These are phyloP conservation scores for Gaertneriomyces sp. DNA, from an alignment of 192 early-diverging fungal species.

Conservation along the genomic window DNA sequence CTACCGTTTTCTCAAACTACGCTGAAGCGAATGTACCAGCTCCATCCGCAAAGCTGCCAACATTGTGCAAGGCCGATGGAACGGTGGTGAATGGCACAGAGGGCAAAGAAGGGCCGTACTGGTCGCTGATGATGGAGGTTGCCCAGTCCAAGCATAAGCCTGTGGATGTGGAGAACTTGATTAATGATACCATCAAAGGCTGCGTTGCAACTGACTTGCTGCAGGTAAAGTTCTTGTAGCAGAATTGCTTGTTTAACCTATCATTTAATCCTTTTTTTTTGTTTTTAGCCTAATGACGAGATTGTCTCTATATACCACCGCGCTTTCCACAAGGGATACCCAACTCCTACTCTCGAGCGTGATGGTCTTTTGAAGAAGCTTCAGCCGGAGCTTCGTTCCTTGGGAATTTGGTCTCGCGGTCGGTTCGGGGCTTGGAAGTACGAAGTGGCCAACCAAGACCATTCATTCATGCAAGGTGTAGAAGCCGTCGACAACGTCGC, in stretches of 20 bases:
- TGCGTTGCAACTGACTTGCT: conserved; percentile 31
- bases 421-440: conserved; percentile 41
- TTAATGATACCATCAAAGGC: conserved; percentile 35
- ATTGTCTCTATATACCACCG: conserved; percentile 36
- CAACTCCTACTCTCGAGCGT: conserved; percentile 32
- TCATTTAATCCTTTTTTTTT: conserved; percentile 1
- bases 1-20: conserved; percentile 42
- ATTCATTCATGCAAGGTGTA: conserved; percentile 39
- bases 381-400: conserved; percentile 23
- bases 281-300: conserved; percentile 26
- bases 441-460: conserved; percentile 39
- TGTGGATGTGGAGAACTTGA: conserved; percentile 20
- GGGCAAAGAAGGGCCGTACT: conserved; percentile 32
- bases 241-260: conserved; percentile 11
- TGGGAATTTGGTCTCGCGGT: conserved; percentile 33
- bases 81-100: background rate
- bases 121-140: conserved; percentile 40
- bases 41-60: conserved; percentile 20
- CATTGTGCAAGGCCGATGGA: conserved; percentile 26
- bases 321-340: conserved; percentile 34
- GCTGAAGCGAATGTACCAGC: conserved; percentile 29
- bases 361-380: conserved; percentile 21
- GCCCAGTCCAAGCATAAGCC: conserved; percentile 33
- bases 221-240: background rate
- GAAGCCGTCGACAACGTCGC: conserved; percentile 33